Evolutionary conservation across 1,284 basidiomycete species (phyloP).

Genomic region (Pyrrhoderma lamaoense): DNA sequence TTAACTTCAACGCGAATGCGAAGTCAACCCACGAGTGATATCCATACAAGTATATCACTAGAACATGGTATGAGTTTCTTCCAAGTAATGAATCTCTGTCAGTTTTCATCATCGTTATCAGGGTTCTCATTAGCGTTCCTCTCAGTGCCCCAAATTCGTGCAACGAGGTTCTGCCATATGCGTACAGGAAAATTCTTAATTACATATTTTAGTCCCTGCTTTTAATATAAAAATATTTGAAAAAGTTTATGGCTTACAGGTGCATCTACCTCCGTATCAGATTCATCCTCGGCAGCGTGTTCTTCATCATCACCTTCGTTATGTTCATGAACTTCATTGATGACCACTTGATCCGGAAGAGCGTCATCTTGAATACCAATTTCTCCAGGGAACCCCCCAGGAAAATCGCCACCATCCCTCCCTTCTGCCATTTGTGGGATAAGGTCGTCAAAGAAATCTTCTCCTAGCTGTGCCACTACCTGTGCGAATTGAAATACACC

Average conservation of each 20-base stretch:
- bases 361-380: conserved; percentile 16
- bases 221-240: neutral
- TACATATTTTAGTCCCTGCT: neutral
- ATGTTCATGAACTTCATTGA: conserved; percentile 22
- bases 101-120: no score
- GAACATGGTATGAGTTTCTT: no score
- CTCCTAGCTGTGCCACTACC: conserved; percentile 47
- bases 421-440: conserved; percentile 42
- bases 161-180: conserved; percentile 52
- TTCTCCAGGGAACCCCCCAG: conserved; percentile 1
- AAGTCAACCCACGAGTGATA: no score
- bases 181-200: conserved; percentile 53
- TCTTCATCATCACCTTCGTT: conserved; percentile 24
- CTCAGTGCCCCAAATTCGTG: conserved; percentile 51
- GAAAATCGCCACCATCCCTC: conserved; percentile 19
- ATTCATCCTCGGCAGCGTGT: conserved; percentile 26
- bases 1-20: no score
- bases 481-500: conserved; percentile 60
- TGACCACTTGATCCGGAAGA: conserved; percentile 9
- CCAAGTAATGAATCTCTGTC: no score
- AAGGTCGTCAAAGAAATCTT: conserved; percentile 49
- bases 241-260: conserved; percentile 34
- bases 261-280: conserved; percentile 33
- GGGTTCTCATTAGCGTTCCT: no score
- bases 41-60: no score